phyloP scores from a whole-genome alignment of 139 green algal genomes.

The Chlamydomonas schloesseri region DNA sequence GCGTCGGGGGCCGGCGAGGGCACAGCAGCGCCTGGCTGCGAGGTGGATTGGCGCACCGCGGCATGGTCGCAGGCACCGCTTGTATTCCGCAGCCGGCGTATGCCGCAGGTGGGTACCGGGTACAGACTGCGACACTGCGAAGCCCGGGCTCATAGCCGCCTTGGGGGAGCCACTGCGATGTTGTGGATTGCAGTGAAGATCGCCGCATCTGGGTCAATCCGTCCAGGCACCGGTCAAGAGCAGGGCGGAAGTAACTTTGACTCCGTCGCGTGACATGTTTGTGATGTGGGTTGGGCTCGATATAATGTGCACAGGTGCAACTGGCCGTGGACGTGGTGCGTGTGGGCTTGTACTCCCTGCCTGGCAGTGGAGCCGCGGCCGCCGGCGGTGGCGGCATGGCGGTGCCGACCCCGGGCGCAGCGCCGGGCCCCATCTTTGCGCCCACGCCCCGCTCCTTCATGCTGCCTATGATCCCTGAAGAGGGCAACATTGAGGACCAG shows the following conservation, averaged over 20 bases:
- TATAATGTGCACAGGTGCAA: no score
- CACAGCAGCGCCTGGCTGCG: no score
- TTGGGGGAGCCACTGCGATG: no score
- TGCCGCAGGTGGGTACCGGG: constrained; percentile 56
- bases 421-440: not conserved
- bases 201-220: no score
- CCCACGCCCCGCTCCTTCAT: constrained; percentile 41
- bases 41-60: not conserved
- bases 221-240: no score
- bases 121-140: no score
- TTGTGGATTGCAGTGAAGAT: no score
- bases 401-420: constrained; percentile 26
- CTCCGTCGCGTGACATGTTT: no score
- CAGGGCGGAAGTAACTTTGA: no score
- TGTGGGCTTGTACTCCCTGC: constrained; percentile 51
- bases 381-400: constrained; percentile 28
- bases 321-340: constrained; percentile 57
- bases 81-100: constrained; percentile 61
- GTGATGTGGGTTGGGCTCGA: no score
- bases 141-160: not conserved
- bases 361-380: no score
- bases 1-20: not conserved
- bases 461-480: constrained; percentile 27
- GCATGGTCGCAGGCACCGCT: constrained; percentile 59
- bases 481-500: constrained; percentile 36